Conservation (phyloP, 805 yeast species). For the Cyberlindnera mycetangii region DNA sequence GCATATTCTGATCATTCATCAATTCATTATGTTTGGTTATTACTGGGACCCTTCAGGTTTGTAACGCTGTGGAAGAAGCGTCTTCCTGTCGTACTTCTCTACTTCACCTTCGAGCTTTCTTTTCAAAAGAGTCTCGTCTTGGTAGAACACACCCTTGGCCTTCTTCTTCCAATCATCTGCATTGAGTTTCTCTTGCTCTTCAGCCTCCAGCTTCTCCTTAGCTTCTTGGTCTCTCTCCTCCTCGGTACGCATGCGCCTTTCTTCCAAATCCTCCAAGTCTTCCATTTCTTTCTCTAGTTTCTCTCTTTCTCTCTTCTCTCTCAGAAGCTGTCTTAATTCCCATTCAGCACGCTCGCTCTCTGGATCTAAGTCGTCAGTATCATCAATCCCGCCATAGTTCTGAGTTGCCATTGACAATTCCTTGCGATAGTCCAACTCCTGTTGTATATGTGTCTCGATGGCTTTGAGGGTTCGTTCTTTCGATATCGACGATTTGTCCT, state of each 20-base stretch:
- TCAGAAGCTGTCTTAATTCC: slow-evolving; percentile 53
- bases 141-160: slow-evolving; percentile 23
- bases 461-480: slow-evolving; percentile 27
- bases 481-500: slow-evolving; percentile 26
- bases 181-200: slow-evolving; percentile 11
- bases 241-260: slow-evolving; percentile 24
- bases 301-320: slow-evolving; percentile 29
- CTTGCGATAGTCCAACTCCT: slow-evolving; percentile 21
- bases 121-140: slow-evolving; percentile 15
- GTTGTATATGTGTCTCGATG: slow-evolving; percentile 26
- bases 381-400: slow-evolving; percentile 42
- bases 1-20: neutral
- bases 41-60: slow-evolving; percentile 1
- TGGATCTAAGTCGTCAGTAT: slow-evolving; percentile 58
- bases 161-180: neutral
- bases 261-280: slow-evolving; percentile 26
- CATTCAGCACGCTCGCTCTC: slow-evolving; percentile 52
- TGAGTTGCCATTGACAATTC: slow-evolving; percentile 23
- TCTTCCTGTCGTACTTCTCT: slow-evolving; percentile 19
- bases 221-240: slow-evolving; percentile 23
- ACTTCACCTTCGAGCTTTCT: slow-evolving; percentile 19
- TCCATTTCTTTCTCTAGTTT: slow-evolving; percentile 24
- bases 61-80: slow-evolving; percentile 18
- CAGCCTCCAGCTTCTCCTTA: slow-evolving; percentile 1
- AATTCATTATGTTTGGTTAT: neutral